Conservation (phyloP, 78 protist genomes). For the Dictyostelium brefeldianum region DNA sequence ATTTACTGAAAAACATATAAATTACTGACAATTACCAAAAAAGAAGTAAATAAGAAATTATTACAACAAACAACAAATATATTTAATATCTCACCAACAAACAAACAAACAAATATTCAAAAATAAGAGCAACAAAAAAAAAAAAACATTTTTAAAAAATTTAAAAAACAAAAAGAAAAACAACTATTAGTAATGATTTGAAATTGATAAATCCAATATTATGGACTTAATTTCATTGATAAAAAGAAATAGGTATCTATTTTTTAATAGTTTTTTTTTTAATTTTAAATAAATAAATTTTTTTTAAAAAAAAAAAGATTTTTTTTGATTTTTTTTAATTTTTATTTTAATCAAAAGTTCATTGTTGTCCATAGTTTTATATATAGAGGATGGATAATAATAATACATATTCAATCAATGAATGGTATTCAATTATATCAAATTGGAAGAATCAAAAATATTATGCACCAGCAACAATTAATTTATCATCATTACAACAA, state of each 20-base stretch:
- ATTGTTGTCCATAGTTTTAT: too few species aligned
- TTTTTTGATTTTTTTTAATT: neutral
- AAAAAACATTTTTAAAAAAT: neutral
- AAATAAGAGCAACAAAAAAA: neutral
- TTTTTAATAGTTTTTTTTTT: neutral
- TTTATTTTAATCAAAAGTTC: neutral
- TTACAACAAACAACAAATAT: neutral
- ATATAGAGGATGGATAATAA: neutral
- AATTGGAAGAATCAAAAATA: conserved; percentile 39
- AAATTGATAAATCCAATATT: conserved; percentile 12
- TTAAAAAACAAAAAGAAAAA: neutral
- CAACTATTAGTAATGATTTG: conserved; percentile 18
- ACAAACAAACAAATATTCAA: neutral
- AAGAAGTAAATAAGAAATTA: neutral
- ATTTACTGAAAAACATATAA: neutral
- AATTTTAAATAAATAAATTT: neutral
- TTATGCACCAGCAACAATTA: neutral
- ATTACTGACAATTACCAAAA: neutral
- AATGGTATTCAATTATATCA: conserved; percentile 48
- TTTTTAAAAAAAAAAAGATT: neutral
- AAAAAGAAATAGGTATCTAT: neutral
- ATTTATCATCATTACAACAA: neutral
- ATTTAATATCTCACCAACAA: too few species aligned
- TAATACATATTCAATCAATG: conserved; percentile 6
- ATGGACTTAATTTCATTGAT: conserved; percentile 29